Evolutionary conservation across 352 stramenopile species (phyloP), one percentile per base, ranked within the genome.

Genomic region (Phytophthora rubi): DNA sequence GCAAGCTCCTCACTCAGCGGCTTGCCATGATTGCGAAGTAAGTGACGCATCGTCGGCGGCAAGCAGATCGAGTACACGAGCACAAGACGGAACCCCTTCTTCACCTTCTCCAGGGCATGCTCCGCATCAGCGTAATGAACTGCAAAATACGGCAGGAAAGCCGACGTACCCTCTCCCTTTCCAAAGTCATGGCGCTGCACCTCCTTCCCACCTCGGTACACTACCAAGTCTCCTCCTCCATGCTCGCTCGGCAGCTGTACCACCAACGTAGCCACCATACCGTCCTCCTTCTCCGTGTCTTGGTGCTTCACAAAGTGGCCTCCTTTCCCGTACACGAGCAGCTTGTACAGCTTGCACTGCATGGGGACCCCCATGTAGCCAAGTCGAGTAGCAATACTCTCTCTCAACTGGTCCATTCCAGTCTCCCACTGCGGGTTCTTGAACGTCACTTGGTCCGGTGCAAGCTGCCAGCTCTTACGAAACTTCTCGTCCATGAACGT

Each of bases 231-330:
- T 13, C 65, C 73, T 9, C 69, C 73, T 21, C 57, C 45, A 49
- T 79, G 71, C 7, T 30, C 21, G 23, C 71, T 67, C 4, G 80
- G 77, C 15, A 85, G 67, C 56, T 83, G 56, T 4, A 88, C 56
- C 48, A 87, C 62, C 3, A 88, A 58, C n/a, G 80, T 83, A 0
- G 75, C 80, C 39, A 88, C 82, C 77, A 85, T 85, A 10, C 77
- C 77, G 33, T 56, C 37, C 49, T 83, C 75, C 57, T 88, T 85
- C 68, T 88, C 80, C 47, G 71, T 85, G 59, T 85, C 80, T 48
- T 79, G 70, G 62, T 85, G 75, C n/a, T 51, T 62, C 18, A 70
- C 26, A 53, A 88, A 85, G 58, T 80, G 76, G 26, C 77, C 80
- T 5, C 73, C 77, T 45, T 57, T 45, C 18, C 79, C 77, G 54